phyloP scores from a whole-genome alignment of 805 yeast species.

The Diddensiella caesifluorescens region DNA sequence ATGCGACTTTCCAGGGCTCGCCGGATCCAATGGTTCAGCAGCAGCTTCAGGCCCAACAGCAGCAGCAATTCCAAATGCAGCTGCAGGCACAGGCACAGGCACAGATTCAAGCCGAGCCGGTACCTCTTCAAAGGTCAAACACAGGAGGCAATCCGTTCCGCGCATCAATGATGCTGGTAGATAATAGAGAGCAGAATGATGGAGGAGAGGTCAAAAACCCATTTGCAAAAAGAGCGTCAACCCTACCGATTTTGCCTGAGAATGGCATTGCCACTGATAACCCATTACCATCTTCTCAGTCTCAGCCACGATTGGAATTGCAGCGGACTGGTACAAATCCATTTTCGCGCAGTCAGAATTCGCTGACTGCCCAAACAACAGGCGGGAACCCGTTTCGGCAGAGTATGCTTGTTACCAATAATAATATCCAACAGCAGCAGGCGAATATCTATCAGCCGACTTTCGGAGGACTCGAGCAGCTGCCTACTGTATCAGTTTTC shows the following conservation, averaged over 20 bases:
- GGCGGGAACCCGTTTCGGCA: slow-evolving; percentile 59
- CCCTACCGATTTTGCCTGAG: slow-evolving; percentile 16
- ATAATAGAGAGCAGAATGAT: slow-evolving; percentile 7
- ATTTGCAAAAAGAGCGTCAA: slow-evolving; percentile 19
- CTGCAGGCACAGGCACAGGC: slow-evolving; percentile 18
- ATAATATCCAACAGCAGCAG: slow-evolving; percentile 33
- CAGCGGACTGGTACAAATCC: slow-evolving; percentile 42
- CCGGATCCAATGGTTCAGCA: slow-evolving; percentile 15
- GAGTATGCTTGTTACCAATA: slow-evolving; percentile 25
- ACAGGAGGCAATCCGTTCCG: slow-evolving; percentile 24
- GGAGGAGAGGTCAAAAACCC: slow-evolving; percentile 13
- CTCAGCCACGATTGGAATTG: slow-evolving; percentile 17
- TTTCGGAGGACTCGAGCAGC: slow-evolving; percentile 66
- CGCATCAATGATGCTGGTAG: slow-evolving; percentile 11
- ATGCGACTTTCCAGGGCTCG: not conserved
- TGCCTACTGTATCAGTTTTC: slow-evolving; percentile 63
- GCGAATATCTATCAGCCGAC: slow-evolving; percentile 44
- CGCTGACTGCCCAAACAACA: slow-evolving; percentile 37
- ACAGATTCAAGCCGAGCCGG: slow-evolving; percentile 23
- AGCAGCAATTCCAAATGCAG: slow-evolving; percentile 19
- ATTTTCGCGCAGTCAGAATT: slow-evolving; percentile 29
- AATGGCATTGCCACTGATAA: slow-evolving; percentile 24
- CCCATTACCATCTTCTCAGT: slow-evolving; percentile 20
- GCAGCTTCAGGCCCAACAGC: slow-evolving; percentile 11
- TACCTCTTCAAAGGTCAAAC: slow-evolving; percentile 17